Conservation (phyloP, 768 basidiomycete species). For the Lentinus tigrinus region DNA sequence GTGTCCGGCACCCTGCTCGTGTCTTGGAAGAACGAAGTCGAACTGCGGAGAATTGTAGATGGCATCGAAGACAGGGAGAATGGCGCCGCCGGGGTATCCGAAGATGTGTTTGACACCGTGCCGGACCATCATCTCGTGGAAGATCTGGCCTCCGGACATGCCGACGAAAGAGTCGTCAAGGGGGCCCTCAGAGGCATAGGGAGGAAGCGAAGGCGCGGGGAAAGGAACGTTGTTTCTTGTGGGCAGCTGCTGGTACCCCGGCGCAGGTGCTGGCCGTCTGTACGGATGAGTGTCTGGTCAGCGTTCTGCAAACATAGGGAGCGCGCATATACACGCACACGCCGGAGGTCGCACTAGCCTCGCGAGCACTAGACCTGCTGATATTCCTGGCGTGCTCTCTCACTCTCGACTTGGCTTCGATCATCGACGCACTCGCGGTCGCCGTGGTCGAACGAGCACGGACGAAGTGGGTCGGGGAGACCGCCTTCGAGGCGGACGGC, state of each 20-base stretch:
- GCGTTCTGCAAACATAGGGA: not conserved
- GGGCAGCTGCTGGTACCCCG: constrained; percentile 51
- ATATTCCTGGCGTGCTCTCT: constrained; percentile 74
- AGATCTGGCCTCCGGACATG: constrained; percentile 93
- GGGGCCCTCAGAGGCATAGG: constrained; percentile 41
- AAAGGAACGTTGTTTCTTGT: constrained; percentile 38
- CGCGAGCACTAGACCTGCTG: constrained; percentile 61
- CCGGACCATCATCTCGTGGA: constrained; percentile 99
- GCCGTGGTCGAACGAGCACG: constrained; percentile 53
- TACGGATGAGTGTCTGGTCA: constrained; percentile 9
- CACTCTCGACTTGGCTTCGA: constrained; percentile 81
- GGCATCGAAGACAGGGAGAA: constrained; percentile 99
- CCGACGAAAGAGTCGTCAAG: constrained; percentile 89
- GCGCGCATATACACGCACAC: constrained; percentile 44
- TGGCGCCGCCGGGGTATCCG: constrained; percentile 97
- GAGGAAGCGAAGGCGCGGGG: constrained; percentile 33
- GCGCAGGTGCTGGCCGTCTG: constrained; percentile 66
- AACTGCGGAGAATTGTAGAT: constrained; percentile 96
- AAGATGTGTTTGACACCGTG: constrained; percentile 96
- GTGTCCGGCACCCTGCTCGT: constrained; percentile 98
- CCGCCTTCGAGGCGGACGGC: constrained; percentile 37
- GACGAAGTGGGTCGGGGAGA: constrained; percentile 35
- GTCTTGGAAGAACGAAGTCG: constrained; percentile 91
- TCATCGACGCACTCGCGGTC: constrained; percentile 44
- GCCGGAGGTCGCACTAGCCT: constrained; percentile 60